A percentile compares a stretch with the other conserved stretches of the same genome.
Evolutionary conservation across 345 rosid genomes (phyloP).

Genomic region (Arabidopsis thaliana): TAIR10.1 NC_003071.7:9399501-9400000

Average conservation of each 20-base stretch:
- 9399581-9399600: neutral
- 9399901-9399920: constrained; percentile 26
- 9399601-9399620: neutral
- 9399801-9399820: neutral
- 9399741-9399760: neutral
- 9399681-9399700: neutral
- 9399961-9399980: constrained; percentile 32
- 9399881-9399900: constrained; percentile 21
- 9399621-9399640: neutral
- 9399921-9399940: neutral
- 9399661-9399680: neutral
- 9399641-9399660: neutral
- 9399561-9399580: neutral
- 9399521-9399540: neutral
- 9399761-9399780: neutral
- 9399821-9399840: neutral
- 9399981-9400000: constrained; percentile 23
- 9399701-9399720: neutral
- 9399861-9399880: constrained; percentile 11
- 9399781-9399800: neutral
- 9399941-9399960: neutral
- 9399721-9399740: neutral
- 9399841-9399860: neutral
- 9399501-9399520: neutral
- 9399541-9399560: neutral